A percentile compares a stretch with the other conserved stretches of the same genome.
Evolutionary conservation across 2,329 filamentous ascomycete genomes (phyloP).

Genomic region (Xylariaceae sp.): DNA sequence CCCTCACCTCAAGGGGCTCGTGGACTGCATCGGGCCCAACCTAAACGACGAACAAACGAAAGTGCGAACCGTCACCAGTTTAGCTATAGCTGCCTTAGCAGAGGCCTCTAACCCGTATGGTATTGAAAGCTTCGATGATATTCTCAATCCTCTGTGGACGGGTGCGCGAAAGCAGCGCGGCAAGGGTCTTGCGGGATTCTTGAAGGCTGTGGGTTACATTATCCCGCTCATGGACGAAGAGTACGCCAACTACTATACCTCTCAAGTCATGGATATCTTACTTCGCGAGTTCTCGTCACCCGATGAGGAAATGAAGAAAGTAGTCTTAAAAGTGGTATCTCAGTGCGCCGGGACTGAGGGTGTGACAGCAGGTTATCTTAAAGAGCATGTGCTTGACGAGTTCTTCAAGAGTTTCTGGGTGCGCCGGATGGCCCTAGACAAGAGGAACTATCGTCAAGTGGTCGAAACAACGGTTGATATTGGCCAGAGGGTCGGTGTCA

Average conservation of each 20-base stretch:
- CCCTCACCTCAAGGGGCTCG: conserved; percentile 89
- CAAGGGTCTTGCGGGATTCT: conserved; percentile 89
- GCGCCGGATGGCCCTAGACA: conserved; percentile 90
- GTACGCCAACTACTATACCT: conserved; percentile 98
- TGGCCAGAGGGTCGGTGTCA: conserved; percentile 93
- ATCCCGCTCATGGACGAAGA: conserved; percentile 99
- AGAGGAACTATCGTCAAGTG: conserved; percentile 95
- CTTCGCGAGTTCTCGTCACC: conserved; percentile 93
- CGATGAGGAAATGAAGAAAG: conserved; percentile 99
- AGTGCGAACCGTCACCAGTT: conserved; percentile 89
- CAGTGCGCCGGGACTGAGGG: conserved; percentile 93
- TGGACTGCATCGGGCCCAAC: conserved; percentile 94
- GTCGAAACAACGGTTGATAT: conserved; percentile 97
- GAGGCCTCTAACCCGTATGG: conserved; percentile 97
- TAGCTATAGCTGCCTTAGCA: conserved; percentile 89
- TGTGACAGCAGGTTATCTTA: conserved; percentile 89
- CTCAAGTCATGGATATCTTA: conserved; percentile 97
- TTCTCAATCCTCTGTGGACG: conserved; percentile 94
- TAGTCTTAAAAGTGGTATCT: conserved; percentile 93
- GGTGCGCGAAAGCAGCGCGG: conserved; percentile 93
- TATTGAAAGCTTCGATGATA: conserved; percentile 98
- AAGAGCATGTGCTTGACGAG: conserved; percentile 88
- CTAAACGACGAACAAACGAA: conserved; percentile 97
- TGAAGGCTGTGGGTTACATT: conserved; percentile 97
- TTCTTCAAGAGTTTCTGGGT: conserved; percentile 99